Evolutionary conservation across 345 rosid species (phyloP).

Genomic region (Corchorus capsularis): DNA sequence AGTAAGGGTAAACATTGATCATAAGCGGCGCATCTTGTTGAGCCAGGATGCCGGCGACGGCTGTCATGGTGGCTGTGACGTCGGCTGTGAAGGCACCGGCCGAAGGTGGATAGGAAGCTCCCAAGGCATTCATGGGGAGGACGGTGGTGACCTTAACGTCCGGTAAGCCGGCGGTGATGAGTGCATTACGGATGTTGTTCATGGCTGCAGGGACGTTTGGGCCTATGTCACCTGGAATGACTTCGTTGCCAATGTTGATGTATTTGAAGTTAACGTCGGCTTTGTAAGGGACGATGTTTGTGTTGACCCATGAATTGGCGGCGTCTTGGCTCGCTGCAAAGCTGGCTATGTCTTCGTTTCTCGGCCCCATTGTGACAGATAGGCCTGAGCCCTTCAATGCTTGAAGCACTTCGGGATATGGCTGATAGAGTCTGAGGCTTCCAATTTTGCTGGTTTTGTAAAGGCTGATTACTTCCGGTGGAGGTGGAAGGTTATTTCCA

Average conservation of each 20-base stretch:
- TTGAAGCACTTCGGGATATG: slow-evolving; percentile 31
- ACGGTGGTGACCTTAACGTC: slow-evolving; percentile 30
- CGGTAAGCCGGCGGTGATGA: slow-evolving; percentile 19
- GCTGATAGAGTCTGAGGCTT: slow-evolving; percentile 38
- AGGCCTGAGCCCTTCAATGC: slow-evolving; percentile 32
- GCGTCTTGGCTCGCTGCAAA: slow-evolving; percentile 25
- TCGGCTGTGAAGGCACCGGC: slow-evolving; percentile 29
- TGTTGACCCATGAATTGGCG: slow-evolving; percentile 28
- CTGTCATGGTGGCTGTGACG: slow-evolving; percentile 14
- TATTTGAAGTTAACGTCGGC: slow-evolving; percentile 28
- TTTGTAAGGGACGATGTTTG: slow-evolving; percentile 31
- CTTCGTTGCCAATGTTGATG: slow-evolving; percentile 47
- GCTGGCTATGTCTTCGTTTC: slow-evolving; percentile 35
- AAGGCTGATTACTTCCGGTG: slow-evolving; percentile 34
- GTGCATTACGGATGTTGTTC: slow-evolving; percentile 27
- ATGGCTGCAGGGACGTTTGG: slow-evolving; percentile 26
- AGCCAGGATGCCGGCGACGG: slow-evolving; percentile 20
- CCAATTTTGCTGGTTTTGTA: slow-evolving; percentile 28
- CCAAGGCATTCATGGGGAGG: slow-evolving; percentile 19
- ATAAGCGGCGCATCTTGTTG: slow-evolving; percentile 32
- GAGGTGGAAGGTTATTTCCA: slow-evolving; percentile 45
- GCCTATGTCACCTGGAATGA: slow-evolving; percentile 30
- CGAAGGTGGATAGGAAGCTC: slow-evolving; percentile 44
- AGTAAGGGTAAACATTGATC: slow-evolving; percentile 47
- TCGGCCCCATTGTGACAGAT: slow-evolving; percentile 29